A percentile compares a stretch with the other conserved stretches of the same genome.
phyloP scores from a whole-genome alignment of 257 asterid species.

The Asclepias syriaca region DNA sequence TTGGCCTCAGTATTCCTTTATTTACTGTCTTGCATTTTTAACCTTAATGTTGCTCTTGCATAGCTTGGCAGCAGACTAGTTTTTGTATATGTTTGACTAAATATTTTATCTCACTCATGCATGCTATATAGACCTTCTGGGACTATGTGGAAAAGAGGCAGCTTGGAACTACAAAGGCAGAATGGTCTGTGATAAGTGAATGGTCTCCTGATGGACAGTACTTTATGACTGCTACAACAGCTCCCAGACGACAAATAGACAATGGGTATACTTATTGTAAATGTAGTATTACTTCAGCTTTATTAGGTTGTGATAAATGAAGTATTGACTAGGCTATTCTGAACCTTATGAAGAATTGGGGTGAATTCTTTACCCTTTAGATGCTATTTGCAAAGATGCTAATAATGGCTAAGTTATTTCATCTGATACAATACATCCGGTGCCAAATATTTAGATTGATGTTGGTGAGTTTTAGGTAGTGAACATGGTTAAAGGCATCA shows the following conservation, averaged over 20 bases:
- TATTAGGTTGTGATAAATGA: neutral
- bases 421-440: neutral
- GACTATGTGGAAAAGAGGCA: slow-evolving; percentile 71
- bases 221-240: slow-evolving; percentile 96
- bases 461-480: neutral
- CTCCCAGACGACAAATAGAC: slow-evolving; percentile 98
- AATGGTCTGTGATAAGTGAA: slow-evolving; percentile 92
- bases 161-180: slow-evolving; percentile 75
- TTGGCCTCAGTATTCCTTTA: neutral
- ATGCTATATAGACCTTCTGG: slow-evolving; percentile 72
- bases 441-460: neutral
- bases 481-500: neutral
- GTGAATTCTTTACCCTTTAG: too few species aligned
- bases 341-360: too few species aligned
- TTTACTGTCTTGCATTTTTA: neutral
- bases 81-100: neutral
- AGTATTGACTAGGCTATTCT: too few species aligned
- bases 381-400: neutral
- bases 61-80: neutral
- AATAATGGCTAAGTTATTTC: neutral
- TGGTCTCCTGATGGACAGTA: slow-evolving; percentile 98
- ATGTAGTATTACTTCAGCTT: neutral
- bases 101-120: neutral
- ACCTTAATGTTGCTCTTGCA: neutral
- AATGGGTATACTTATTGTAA: slow-evolving; percentile 62